A percentile compares a stretch with the other conserved stretches of the same genome.
These are phyloP conservation scores for Aspergillus brunneoviolaceus DNA, from an alignment of 2,329 filamentous ascomycete species.

Conservation along the genomic window DNA sequence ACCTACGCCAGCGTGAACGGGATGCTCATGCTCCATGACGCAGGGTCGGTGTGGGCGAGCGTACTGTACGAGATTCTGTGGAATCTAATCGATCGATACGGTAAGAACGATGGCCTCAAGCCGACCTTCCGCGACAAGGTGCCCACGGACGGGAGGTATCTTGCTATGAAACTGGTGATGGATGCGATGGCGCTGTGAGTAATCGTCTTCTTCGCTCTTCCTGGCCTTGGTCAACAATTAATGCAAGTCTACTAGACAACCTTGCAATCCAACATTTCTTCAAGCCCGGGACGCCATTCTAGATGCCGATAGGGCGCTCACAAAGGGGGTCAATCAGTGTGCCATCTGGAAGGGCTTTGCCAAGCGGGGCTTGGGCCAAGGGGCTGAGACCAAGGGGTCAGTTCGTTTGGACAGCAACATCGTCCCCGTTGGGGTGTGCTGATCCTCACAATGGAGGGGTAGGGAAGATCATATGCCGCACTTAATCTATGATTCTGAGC, in stretches of 20 bases:
- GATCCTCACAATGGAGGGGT: not conserved
- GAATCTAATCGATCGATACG: conserved; percentile 17
- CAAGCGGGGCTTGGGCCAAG: conserved; percentile 15
- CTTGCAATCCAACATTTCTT: conserved; percentile 17
- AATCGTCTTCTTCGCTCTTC: not conserved
- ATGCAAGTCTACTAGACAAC: conserved; percentile 10
- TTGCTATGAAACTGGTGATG: conserved; percentile 18
- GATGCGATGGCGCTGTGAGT: conserved; percentile 19
- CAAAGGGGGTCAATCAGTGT: conserved; percentile 13
- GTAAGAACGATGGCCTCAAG: conserved; percentile 11
- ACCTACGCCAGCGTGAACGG: conserved; percentile 13
- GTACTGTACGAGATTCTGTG: conserved; percentile 19
- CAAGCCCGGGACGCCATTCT: conserved; percentile 17
- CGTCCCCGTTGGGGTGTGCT: not conserved
- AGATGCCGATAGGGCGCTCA: conserved; percentile 15
- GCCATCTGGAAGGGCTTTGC: conserved; percentile 18
- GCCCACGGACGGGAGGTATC: conserved; percentile 18
- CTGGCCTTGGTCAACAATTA: not conserved
- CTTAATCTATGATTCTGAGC: too few relatives aligned
- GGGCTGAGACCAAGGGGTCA: conserved; percentile 1
- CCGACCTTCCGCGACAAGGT: conserved; percentile 10
- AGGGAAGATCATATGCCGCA: too few relatives aligned
- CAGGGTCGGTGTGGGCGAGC: conserved; percentile 14
- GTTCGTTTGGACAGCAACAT: not conserved
- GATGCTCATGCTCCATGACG: conserved; percentile 5